Evolutionary conservation across 164 flowering plant genomes (phyloP), one percentile per base, ranked within the genome.

Genomic region (Vitis labrusca): DNA sequence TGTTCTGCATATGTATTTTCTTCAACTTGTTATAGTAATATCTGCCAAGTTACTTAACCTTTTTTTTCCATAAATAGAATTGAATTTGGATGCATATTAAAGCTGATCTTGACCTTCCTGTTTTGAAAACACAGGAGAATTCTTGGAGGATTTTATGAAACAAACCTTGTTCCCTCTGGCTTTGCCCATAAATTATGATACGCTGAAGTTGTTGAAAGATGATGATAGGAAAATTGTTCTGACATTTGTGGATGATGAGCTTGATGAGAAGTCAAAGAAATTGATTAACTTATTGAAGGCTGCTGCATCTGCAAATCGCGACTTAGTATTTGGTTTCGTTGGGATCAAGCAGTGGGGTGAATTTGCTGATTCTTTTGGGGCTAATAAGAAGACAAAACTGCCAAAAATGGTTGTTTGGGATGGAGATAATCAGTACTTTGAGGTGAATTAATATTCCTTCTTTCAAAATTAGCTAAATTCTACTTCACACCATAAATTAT

Each of bases 341-440:
- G 99, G 97, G 63, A 14, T 85, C 59, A 85, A 88, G 77, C 98
- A 92, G 65, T 89, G 82, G 82, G 88, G 69, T 44, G 94, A 88
- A 2, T 93, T 96, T 66, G 79, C 86, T 66, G 98, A 92, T 50
- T 76, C 87, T 58, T 96, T 96, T 81, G 97, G 78, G 29, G 84
- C 76, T 27, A 69, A 69, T 66, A 85, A 83, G 84, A 85, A 82
- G 68, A 74, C 92, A 3, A 75, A 76, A 59, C 78, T 96, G 55
- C 99, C 99, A 56, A 91, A 86, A 78, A 87, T 96, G 92, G 64
- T 96, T 60, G 85, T 96, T 64, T 96, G 99, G 99, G 91, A 92
- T 74, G 89, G 93, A 72, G 73, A 83, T 69, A 94, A 91, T 71
- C 90, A 87, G 49, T 96, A 92, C 71, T 65, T 70, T 62, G 65